These are phyloP conservation scores for Porcisia hertigi DNA, from an alignment of 208 protist species.

Conservation along the genomic window DNA sequence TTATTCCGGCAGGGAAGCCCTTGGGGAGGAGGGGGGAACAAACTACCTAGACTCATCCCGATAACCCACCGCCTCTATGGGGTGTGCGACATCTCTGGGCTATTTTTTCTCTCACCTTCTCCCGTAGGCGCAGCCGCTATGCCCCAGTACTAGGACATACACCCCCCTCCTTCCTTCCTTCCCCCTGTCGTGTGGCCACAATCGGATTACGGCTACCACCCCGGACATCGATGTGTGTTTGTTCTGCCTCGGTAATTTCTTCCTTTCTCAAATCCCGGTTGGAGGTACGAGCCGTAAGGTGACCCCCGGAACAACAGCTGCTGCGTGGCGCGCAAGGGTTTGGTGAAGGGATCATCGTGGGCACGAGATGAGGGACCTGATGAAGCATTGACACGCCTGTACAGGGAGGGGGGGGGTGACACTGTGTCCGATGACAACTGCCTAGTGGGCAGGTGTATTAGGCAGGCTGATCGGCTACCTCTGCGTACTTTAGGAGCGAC, in stretches of 20 bases:
- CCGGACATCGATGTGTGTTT: constrained; percentile 43
- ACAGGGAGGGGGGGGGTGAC: constrained; percentile 26
- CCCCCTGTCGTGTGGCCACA: neutral
- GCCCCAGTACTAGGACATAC: too few species aligned
- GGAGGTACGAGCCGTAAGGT: neutral
- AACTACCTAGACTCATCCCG: too few species aligned
- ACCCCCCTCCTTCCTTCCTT: neutral
- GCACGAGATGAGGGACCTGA: constrained; percentile 38
- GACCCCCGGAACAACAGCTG: constrained; percentile 30
- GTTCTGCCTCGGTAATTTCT: constrained; percentile 43
- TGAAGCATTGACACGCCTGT: constrained; percentile 42
- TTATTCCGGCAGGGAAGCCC: too few species aligned
- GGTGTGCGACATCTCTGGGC: too few species aligned
- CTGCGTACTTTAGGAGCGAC: constrained; percentile 36
- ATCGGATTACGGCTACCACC: constrained; percentile 32
- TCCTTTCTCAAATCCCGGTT: neutral
- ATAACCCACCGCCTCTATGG: too few species aligned
- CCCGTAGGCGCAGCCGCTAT: too few species aligned
- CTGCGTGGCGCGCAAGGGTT: constrained; percentile 43
- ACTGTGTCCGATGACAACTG: constrained; percentile 30
- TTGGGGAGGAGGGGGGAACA: too few species aligned
- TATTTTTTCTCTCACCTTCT: too few species aligned
- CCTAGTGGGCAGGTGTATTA: constrained; percentile 23
- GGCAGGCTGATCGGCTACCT: constrained; percentile 43
- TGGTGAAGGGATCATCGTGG: constrained; percentile 27